Conservation (phyloP, 129 eudicot genomes). For the Flaveria trinervia region DNA sequence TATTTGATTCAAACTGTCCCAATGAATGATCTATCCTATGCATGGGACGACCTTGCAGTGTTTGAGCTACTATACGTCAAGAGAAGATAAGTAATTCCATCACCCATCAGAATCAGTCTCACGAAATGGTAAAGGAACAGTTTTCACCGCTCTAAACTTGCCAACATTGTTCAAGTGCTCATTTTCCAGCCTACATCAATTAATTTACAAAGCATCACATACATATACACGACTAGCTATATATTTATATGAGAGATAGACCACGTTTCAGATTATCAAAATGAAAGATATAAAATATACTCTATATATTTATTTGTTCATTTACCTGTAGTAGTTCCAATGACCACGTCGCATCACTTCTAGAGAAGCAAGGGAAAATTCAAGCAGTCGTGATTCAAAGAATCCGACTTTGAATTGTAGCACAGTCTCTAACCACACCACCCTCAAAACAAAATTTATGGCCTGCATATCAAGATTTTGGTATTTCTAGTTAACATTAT, state of each 20-base stretch:
- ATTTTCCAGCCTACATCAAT: slow-evolving; percentile 69
- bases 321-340: slow-evolving; percentile 94
- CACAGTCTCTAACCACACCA: slow-evolving; percentile 94
- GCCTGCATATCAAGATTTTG: slow-evolving; percentile 39
- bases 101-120: slow-evolving; percentile 78
- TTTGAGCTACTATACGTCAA: slow-evolving; percentile 12
- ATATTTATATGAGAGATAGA: too few relatives aligned
- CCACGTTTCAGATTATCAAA: too few relatives aligned
- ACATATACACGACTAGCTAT: too few relatives aligned
- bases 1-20: slow-evolving; percentile 18
- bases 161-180: slow-evolving; percentile 94
- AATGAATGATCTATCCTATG: slow-evolving; percentile 2
- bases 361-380: slow-evolving; percentile 78
- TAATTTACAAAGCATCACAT: not conserved
- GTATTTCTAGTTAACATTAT: not conserved
- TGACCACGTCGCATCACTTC: slow-evolving; percentile 98
- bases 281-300: not conserved
- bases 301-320: not conserved
- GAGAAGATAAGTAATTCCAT: not conserved
- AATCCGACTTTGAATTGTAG: slow-evolving; percentile 64
- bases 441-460: slow-evolving; percentile 69
- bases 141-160: slow-evolving; percentile 84
- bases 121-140: slow-evolving; percentile 86
- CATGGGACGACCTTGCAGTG: slow-evolving; percentile 17
- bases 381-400: slow-evolving; percentile 69